These are phyloP conservation scores for Acacia concinna DNA, from an alignment of 331 rosid species.

Conservation along the genomic window DNA sequence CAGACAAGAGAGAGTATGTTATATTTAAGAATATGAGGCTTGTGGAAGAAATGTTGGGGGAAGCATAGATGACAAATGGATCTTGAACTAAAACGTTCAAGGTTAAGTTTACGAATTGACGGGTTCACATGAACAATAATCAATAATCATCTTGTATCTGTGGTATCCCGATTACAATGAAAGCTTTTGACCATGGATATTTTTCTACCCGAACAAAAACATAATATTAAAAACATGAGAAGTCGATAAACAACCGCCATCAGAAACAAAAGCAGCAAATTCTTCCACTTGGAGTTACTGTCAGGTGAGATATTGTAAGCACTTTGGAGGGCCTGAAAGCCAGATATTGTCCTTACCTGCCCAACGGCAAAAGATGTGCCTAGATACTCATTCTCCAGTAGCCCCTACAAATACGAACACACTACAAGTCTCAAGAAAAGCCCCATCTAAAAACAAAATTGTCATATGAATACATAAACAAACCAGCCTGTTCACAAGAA, in stretches of 20 bases:
- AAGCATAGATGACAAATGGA: too few species aligned
- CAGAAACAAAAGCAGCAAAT: conserved; percentile 80
- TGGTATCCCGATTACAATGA: conserved; percentile 55
- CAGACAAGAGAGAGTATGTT: too few species aligned
- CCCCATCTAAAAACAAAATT: not conserved
- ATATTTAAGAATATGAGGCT: too few species aligned
- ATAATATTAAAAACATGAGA: conserved; percentile 55
- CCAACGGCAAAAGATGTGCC: conserved; percentile 86
- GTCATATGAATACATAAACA: not conserved
- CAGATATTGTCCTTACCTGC: conserved; percentile 89
- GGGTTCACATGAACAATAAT: conserved; percentile 14
- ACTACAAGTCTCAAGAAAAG: conserved; percentile 13
- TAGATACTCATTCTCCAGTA: conserved; percentile 92
- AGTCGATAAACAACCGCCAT: conserved; percentile 84
- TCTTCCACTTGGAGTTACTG: conserved; percentile 77
- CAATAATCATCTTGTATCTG: conserved; percentile 53
- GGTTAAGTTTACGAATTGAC: conserved; percentile 19
- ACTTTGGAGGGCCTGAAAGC: conserved; percentile 79
- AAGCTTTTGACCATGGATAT: conserved; percentile 44
- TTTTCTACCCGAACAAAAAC: conserved; percentile 52
- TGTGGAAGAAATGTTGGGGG: too few species aligned
- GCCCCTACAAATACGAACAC: conserved; percentile 54
- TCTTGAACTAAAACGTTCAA: conserved; percentile 9
- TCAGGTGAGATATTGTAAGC: conserved; percentile 72
- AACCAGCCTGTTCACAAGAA: conserved; percentile 1